phyloP scores from a whole-genome alignment of 108 stramenopile genomes.

The Fragilariopsis cylindrus region DNA sequence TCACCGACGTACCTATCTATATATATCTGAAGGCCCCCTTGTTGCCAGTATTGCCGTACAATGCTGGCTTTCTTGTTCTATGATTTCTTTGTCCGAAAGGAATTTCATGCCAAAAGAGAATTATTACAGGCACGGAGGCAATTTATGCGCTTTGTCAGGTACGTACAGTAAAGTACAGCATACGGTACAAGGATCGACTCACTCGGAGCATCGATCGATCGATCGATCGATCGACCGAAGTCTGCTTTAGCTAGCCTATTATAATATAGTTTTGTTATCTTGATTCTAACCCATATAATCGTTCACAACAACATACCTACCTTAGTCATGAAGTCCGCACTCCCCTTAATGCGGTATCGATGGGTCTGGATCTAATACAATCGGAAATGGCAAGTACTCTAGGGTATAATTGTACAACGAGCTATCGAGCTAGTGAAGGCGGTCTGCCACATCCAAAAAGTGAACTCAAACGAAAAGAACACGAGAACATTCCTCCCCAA shows the following conservation, averaged over 20 bases:
- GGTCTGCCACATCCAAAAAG: not conserved
- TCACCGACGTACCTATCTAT: too few relatives aligned
- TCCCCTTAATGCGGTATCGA: constrained; percentile 50
- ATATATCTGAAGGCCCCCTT: too few relatives aligned
- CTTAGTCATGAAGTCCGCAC: constrained; percentile 54
- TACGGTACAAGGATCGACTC: too few relatives aligned
- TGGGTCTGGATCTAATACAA: constrained; percentile 45
- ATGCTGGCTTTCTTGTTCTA: constrained; percentile 49
- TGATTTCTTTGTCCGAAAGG: constrained; percentile 50
- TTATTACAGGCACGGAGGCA: constrained; percentile 47
- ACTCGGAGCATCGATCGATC: too few relatives aligned
- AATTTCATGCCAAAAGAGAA: constrained; percentile 38
- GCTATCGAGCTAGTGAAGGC: not conserved
- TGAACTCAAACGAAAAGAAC: not conserved
- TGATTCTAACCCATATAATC: too few relatives aligned
- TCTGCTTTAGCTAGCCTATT: too few relatives aligned
- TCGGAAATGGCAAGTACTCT: constrained; percentile 22
- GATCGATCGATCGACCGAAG: too few relatives aligned
- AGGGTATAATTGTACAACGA: not conserved
- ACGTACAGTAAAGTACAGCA: not conserved
- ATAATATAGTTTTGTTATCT: too few relatives aligned
- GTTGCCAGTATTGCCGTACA: not conserved
- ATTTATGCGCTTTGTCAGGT: constrained; percentile 55
- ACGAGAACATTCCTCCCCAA: not conserved
- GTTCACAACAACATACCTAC: not conserved